Evolutionary conservation across 2,329 filamentous ascomycete genomes (phyloP).

Genomic region (Penicillium psychrosexuale): DNA sequence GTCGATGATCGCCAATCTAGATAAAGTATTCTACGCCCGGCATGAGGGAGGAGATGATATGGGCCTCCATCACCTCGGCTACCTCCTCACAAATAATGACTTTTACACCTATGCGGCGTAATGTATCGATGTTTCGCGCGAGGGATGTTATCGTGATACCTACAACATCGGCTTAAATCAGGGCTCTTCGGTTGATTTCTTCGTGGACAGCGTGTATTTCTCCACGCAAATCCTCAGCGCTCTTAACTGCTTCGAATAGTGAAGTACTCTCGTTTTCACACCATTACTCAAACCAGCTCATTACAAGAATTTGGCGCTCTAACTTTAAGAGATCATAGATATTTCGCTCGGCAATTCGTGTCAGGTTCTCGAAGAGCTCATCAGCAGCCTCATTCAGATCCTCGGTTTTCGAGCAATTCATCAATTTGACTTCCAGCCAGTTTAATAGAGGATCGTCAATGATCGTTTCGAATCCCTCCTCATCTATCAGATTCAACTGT

Average conservation of each 20-base stretch:
- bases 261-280: not conserved
- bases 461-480: not conserved
- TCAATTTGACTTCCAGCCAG: conserved; percentile 4
- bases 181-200: conserved; percentile 4
- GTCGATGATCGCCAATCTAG: conserved; percentile 35
- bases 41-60: conserved; percentile 44
- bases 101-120: conserved; percentile 8
- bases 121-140: conserved; percentile 9
- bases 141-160: conserved; percentile 15
- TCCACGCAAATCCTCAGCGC: not conserved
- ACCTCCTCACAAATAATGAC: conserved; percentile 65
- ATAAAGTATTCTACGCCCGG: conserved; percentile 42
- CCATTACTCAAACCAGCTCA: conserved; percentile 2
- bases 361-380: conserved; percentile 2
- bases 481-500: not conserved
- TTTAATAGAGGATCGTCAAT: not conserved
- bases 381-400: not conserved
- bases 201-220: conserved; percentile 3
- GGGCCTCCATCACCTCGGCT: conserved; percentile 64
- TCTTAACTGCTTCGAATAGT: conserved; percentile 3
- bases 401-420: not conserved
- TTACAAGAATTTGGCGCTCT: conserved; percentile 5
- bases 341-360: not conserved
- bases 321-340: not conserved
- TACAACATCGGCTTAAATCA: conserved; percentile 11